Conservation (phyloP, 179 eudicot species). For the Sideroxylon spinosum region DNA sequence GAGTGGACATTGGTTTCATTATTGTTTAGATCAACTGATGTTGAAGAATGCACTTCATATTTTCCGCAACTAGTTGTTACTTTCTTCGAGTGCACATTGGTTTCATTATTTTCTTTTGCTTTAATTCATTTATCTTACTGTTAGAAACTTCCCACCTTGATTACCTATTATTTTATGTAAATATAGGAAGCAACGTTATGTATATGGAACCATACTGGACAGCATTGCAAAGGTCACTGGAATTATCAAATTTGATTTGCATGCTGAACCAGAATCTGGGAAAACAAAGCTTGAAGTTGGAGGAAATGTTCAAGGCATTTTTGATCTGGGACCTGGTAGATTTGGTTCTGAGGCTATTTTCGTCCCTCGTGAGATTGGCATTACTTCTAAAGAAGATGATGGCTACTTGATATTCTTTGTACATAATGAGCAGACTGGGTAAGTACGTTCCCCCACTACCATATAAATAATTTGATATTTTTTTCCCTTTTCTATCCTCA, state of each 20-base stretch:
- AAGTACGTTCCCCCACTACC: constrained; percentile 14
- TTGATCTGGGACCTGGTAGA: constrained; percentile 78
- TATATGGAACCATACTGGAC: constrained; percentile 70
- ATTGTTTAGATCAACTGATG: not conserved
- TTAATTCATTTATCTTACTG: not conserved
- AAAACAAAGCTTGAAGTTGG: constrained; percentile 77
- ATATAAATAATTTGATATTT: too few relatives aligned
- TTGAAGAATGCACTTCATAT: not conserved
- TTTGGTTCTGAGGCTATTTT: constrained; percentile 91
- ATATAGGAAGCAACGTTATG: constrained; percentile 77
- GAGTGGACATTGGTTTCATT: too few relatives aligned
- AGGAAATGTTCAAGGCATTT: constrained; percentile 73
- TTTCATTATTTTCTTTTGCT: not conserved
- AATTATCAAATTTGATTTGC: constrained; percentile 83
- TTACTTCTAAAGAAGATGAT: constrained; percentile 76
- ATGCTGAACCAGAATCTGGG: constrained; percentile 65
- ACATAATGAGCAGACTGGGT: constrained; percentile 86
- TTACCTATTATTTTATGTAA: constrained; percentile 9
- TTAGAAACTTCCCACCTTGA: not conserved
- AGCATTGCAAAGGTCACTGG: constrained; percentile 69
- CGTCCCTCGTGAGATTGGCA: constrained; percentile 69
- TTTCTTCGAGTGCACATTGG: not conserved
- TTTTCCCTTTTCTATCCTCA: not conserved
- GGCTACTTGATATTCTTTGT: constrained; percentile 87
- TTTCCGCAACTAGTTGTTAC: not conserved